These are phyloP conservation scores for Mortierella claussenii DNA, from an alignment of 192 early-diverging fungal species.

Conservation along the genomic window DNA sequence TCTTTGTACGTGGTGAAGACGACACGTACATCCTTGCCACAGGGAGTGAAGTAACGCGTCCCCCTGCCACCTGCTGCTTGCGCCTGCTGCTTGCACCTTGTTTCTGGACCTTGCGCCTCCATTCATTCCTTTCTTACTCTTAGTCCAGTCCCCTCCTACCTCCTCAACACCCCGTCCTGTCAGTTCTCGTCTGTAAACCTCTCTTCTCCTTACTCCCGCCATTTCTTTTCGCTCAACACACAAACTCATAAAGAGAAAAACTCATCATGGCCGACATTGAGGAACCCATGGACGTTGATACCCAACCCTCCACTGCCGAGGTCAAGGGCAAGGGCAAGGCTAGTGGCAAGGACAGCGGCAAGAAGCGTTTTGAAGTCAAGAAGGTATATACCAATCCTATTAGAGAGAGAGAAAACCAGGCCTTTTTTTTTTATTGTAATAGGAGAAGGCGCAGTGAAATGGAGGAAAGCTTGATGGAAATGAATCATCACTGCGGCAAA, in stretches of 20 bases:
- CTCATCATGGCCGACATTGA: slow-evolving; percentile 45
- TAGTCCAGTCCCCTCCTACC: no score
- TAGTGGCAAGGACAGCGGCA: slow-evolving; percentile 57
- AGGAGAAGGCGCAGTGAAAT: no score
- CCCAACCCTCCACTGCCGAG: slow-evolving; percentile 47
- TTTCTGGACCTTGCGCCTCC: not conserved
- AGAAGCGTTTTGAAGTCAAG: slow-evolving; percentile 95
- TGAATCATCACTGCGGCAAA: no score
- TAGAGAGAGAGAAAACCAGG: not conserved
- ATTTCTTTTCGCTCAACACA: slow-evolving; percentile 2
- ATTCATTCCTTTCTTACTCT: not conserved
- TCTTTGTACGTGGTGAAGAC: not conserved
- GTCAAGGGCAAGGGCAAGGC: slow-evolving; percentile 66
- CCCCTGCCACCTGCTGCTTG: no score
- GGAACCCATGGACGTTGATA: slow-evolving; percentile 50
- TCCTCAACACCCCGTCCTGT: not conserved
- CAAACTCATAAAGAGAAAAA: not conserved
- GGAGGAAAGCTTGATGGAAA: no score
- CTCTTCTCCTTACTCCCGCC: not conserved
- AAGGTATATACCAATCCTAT: slow-evolving; percentile 65
- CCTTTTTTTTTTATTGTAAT: not conserved
- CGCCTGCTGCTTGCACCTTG: no score
- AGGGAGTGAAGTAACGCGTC: no score
- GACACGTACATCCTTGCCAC: not conserved
- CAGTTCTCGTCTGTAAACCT: not conserved